Evolutionary conservation across 2,329 filamentous ascomycete species (phyloP).

Genomic region (Leptographium flavum): DNA sequence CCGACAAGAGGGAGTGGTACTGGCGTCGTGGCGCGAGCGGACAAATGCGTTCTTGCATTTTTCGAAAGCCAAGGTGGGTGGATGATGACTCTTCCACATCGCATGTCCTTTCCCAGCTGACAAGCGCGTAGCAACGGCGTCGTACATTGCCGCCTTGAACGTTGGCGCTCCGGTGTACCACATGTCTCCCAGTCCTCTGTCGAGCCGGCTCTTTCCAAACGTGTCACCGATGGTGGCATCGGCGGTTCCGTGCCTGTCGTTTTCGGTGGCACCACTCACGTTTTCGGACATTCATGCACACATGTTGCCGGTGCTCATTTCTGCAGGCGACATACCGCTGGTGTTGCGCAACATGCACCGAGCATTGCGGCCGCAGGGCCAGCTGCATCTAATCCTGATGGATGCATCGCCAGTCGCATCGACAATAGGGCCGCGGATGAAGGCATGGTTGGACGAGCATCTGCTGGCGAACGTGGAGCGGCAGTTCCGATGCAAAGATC

Average conservation of each 20-base stretch:
- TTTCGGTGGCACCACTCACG: slow-evolving; percentile 24
- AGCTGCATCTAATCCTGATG: slow-evolving; percentile 45
- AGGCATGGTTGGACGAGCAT: slow-evolving; percentile 47
- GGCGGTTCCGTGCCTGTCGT: slow-evolving; percentile 19
- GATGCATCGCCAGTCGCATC: slow-evolving; percentile 44
- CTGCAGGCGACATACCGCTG: slow-evolving; percentile 39
- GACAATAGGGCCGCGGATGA: slow-evolving; percentile 41
- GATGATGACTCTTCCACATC: not conserved
- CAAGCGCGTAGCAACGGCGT: slow-evolving; percentile 26
- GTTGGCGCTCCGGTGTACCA: slow-evolving; percentile 27
- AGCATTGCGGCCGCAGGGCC: slow-evolving; percentile 38
- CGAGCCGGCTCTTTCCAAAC: slow-evolving; percentile 22
- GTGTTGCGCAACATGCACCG: slow-evolving; percentile 42
- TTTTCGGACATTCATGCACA: slow-evolving; percentile 39
- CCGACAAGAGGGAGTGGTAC: slow-evolving; percentile 11
- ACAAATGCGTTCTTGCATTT: slow-evolving; percentile 28
- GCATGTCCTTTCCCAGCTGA: not conserved
- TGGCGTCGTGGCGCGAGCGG: slow-evolving; percentile 4
- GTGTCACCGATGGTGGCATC: slow-evolving; percentile 25
- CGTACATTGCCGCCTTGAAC: slow-evolving; percentile 32
- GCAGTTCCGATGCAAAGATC: slow-evolving; percentile 43
- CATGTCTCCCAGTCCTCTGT: slow-evolving; percentile 28
- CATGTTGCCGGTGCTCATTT: slow-evolving; percentile 39
- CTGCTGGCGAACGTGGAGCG: slow-evolving; percentile 44
- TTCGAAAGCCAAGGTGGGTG: slow-evolving; percentile 35